Base-by-base conservation (phyloP, 768 basidiomycete species). In the Boletus sp. region DNA sequence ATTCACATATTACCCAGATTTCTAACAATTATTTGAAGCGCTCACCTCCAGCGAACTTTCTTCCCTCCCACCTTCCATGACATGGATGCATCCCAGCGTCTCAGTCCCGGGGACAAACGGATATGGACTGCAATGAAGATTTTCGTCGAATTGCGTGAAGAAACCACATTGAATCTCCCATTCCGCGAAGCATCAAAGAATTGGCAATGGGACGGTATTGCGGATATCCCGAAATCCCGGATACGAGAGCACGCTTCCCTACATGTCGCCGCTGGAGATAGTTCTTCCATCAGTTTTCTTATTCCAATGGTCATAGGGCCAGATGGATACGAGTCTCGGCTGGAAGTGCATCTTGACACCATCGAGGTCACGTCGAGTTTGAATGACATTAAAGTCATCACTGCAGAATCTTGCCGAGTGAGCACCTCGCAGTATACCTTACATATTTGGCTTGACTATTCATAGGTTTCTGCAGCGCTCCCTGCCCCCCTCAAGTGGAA, bases 121-220 rank as follows among this genome's bases (percentile, higher is more conserved):
- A 68, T 86, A 37, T 95, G 93, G 85, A 89, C 91, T 1, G 80
- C 83, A 17, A 71, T 97, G 73, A 87, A 88, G 62, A 71, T 98
- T 5, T 90, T 92, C 62, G 70, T 97, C 24, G 90, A 94, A 70
- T 76, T 98, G 42, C 80, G 85, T 9, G 88, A 90, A 49, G 82
- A 86, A 28, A 90, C 92, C 0, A 84, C 82, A 0, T 66, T 98
- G 10, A 81, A 90, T 41, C 76, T 97, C n/a, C 96, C 96, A 3
- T 95, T 95, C 55, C 84, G 94, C 10, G 96, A 98, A 72, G 72
- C 85, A 1, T 97, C 94, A 0, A 98, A 98, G 89, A 90, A 98
- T 71, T 98, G 96, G 96, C 84, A 87, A 69, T 98, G 89, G 87
- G 96, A 98, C 68, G 86, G 84, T 33, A 64, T 76, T 33, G 66